Evolutionary conservation across 331 rosid genomes (phyloP).

Genomic region (Arachis monticola): DNA sequence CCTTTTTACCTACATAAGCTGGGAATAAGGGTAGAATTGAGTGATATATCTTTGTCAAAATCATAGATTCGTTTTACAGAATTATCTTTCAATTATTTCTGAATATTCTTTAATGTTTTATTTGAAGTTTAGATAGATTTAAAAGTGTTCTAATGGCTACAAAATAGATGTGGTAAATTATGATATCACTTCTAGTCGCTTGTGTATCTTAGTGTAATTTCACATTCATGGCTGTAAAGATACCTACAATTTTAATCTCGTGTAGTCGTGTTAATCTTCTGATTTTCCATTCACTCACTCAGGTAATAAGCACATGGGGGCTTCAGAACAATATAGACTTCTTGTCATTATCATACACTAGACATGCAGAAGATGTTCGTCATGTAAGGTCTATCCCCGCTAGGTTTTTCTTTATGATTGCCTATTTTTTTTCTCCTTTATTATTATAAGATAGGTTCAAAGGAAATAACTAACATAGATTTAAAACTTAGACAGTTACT

Average conservation of each 20-base stretch:
- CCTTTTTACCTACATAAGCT: slow-evolving; percentile 10
- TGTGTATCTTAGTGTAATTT: slow-evolving; percentile 24
- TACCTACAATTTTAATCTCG: background rate
- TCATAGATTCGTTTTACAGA: too few relatives aligned
- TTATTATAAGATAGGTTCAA: too few relatives aligned
- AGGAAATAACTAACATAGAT: too few relatives aligned
- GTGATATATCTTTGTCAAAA: too few relatives aligned
- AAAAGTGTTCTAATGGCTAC: background rate
- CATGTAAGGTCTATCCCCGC: slow-evolving; percentile 55
- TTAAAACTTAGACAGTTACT: too few relatives aligned
- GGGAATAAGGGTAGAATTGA: background rate
- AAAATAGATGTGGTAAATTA: background rate
- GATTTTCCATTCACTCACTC: slow-evolving; percentile 29
- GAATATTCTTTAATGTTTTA: background rate
- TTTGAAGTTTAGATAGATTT: background rate
- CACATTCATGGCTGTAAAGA: slow-evolving; percentile 10
- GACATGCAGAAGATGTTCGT: slow-evolving; percentile 94
- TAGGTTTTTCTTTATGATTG: slow-evolving; percentile 11
- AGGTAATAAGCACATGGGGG: slow-evolving; percentile 92
- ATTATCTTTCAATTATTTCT: slow-evolving; percentile 8
- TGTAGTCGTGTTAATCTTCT: slow-evolving; percentile 9
- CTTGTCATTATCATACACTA: slow-evolving; percentile 71
- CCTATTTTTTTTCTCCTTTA: background rate
- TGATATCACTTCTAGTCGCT: slow-evolving; percentile 5
- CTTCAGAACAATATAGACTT: slow-evolving; percentile 79